A percentile compares a stretch with the other conserved stretches of the same genome.
Evolutionary conservation across 129 eudicot species (phyloP).

Genomic region (Chrysanthemum makinoi): DNA sequence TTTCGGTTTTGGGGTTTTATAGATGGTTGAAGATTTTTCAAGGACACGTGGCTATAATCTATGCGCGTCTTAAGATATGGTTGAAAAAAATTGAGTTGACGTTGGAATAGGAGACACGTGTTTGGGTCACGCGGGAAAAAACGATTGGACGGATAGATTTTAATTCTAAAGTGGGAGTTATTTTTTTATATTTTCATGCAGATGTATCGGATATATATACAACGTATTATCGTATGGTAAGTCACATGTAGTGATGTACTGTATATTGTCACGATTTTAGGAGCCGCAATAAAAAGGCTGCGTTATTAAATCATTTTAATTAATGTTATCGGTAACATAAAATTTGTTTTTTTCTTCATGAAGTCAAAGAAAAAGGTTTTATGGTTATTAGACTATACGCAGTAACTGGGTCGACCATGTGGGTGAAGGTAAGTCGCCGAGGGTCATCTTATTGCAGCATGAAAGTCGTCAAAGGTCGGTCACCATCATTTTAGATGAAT

Average conservation of each 20-base stretch:
- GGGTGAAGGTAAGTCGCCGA: too few relatives aligned
- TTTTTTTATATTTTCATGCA: not conserved
- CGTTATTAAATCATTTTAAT: too few relatives aligned
- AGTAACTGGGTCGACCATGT: too few relatives aligned
- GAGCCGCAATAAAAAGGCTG: too few relatives aligned
- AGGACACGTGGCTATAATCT: slow-evolving; percentile 51
- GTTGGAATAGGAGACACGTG: slow-evolving; percentile 37
- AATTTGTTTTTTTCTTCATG: not conserved
- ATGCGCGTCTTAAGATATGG: slow-evolving; percentile 27
- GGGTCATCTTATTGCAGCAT: too few relatives aligned
- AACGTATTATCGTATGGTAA: too few relatives aligned
- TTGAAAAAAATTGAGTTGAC: slow-evolving; percentile 15
- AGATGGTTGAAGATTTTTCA: slow-evolving; percentile 21
- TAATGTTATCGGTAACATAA: not conserved
- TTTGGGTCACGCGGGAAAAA: slow-evolving; percentile 37
- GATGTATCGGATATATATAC: not conserved
- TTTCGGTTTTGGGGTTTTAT: slow-evolving; percentile 33
- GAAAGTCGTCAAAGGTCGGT: too few relatives aligned
- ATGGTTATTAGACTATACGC: too few relatives aligned
- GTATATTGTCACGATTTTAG: too few relatives aligned
- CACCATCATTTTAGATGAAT: too few relatives aligned
- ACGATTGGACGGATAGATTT: slow-evolving; percentile 20
- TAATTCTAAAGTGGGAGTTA: not conserved
- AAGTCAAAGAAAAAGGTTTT: too few relatives aligned
- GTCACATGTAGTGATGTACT: too few relatives aligned